These are phyloP conservation scores for Castanea mollissima DNA, from an alignment of 306 rosid genomes.

Conservation along the genomic window DNA sequence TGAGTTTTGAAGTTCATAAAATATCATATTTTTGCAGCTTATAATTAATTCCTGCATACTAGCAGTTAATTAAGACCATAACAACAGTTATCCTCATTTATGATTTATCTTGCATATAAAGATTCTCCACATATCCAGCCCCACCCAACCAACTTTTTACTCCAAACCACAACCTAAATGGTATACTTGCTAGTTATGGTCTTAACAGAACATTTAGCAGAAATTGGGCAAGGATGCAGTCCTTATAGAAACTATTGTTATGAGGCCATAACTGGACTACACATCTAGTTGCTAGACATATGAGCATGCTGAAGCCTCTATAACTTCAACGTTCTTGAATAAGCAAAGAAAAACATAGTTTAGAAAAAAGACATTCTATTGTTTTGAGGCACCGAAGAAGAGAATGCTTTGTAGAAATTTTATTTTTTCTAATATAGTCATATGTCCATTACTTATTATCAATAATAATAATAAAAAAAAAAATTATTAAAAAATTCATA, in stretches of 20 bases:
- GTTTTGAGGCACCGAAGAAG: neutral
- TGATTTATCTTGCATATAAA: neutral
- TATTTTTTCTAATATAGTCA: neutral
- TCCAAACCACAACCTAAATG: neutral
- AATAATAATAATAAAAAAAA: no score
- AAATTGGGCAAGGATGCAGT: neutral
- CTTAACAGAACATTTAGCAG: neutral
- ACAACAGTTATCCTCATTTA: neutral
- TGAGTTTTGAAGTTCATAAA: neutral
- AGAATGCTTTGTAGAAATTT: neutral
- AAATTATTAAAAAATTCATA: no score
- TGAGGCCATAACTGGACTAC: neutral
- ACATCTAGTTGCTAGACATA: neutral
- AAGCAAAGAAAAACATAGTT: neutral
- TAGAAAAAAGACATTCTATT: neutral
- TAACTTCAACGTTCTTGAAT: neutral
- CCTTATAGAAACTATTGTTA: neutral
- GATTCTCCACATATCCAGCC: neutral
- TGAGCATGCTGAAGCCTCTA: neutral
- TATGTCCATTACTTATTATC: neutral
- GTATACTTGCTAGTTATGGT: neutral
- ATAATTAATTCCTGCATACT: neutral
- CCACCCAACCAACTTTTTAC: neutral
- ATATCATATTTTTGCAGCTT: neutral
- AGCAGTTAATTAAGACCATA: neutral